Evolutionary conservation across 202 grass and related monocot genomes (phyloP), one percentile per base, ranked within the genome.

Genomic region (Bolboschoenoplectus hybrid): DNA sequence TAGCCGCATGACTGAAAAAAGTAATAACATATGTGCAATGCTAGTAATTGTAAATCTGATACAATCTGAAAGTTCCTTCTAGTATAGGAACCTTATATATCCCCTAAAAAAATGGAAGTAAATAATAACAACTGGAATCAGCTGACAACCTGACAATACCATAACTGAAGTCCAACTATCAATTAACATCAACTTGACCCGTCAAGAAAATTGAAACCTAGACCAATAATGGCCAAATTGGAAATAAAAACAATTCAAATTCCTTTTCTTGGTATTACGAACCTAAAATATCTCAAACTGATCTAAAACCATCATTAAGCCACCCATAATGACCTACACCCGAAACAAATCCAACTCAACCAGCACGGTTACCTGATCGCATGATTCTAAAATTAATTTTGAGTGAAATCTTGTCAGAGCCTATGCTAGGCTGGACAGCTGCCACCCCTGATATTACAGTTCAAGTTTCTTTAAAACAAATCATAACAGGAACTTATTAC

Each of bases 401-500:
- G 36, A 85, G 49, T 38, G 34, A 77, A 76, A 49, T 39, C 14
- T 9, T 4, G 35, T 41, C 68, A 73, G 45, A 3, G 1, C 8
- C 14, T 6, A 74, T 19, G 11, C 11, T 11, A 60, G 35, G 45
- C 40, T 56, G 12, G 7, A 72, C 49, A 53, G 17, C 72, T 52
- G 51, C 53, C 10, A 9, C 34, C 3, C 57, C 51, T 58, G 17
- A 58, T 79, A 58, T 40, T 40, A 58, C 35, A 79, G 35, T n/a
- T 67, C 32, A 53, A 56, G 7, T 20, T 57, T 56, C 14, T 19
- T 36, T 58, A 34, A 81, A 19, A 82, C 20, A 73, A 74, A 83
- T 38, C 46, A 66, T 52, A 38, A 71, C 49, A 68, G 86, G 88
- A 76, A 34, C 76, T 82, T 81, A 4, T 12, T 91, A 95, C 96